Evolutionary conservation across 768 basidiomycete genomes (phyloP).

Genomic region (Mycena leptocephala): DNA sequence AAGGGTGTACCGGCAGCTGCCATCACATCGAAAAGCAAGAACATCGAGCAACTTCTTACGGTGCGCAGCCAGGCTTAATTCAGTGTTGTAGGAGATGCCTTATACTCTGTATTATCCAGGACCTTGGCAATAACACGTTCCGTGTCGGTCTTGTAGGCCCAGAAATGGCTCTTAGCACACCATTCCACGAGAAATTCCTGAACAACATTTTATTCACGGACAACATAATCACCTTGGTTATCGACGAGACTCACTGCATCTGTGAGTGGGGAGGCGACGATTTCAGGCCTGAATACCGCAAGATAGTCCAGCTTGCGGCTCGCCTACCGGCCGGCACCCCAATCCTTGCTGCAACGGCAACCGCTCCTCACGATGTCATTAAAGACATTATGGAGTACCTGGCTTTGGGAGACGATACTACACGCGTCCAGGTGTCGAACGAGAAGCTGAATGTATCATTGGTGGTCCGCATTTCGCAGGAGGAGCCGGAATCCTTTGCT

Average conservation of each 20-base stretch:
- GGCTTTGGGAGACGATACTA: neutral
- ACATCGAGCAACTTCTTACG: neutral
- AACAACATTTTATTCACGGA: slow-evolving; percentile 19
- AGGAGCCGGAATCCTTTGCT: slow-evolving; percentile 24
- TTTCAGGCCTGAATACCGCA: slow-evolving; percentile 25
- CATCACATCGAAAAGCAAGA: neutral
- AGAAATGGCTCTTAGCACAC: slow-evolving; percentile 17
- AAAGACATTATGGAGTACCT: slow-evolving; percentile 14
- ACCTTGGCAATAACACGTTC: slow-evolving; percentile 17
- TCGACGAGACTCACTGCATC: slow-evolving; percentile 43
- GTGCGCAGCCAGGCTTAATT: no score
- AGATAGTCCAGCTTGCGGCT: neutral
- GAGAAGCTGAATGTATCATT: slow-evolving; percentile 22
- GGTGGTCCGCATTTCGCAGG: neutral
- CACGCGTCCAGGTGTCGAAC: slow-evolving; percentile 22
- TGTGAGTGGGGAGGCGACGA: slow-evolving; percentile 36
- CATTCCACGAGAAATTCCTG: slow-evolving; percentile 16
- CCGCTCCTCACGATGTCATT: slow-evolving; percentile 20
- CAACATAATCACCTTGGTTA: slow-evolving; percentile 22
- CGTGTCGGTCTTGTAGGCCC: slow-evolving; percentile 32
- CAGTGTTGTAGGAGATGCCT: no score
- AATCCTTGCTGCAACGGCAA: slow-evolving; percentile 25
- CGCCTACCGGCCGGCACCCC: slow-evolving; percentile 21
- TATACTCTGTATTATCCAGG: neutral
- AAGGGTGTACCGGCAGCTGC: slow-evolving; percentile 23